Evolutionary conservation across 768 basidiomycete species (phyloP).

Genomic region (Psilocybe cubensis): DNA sequence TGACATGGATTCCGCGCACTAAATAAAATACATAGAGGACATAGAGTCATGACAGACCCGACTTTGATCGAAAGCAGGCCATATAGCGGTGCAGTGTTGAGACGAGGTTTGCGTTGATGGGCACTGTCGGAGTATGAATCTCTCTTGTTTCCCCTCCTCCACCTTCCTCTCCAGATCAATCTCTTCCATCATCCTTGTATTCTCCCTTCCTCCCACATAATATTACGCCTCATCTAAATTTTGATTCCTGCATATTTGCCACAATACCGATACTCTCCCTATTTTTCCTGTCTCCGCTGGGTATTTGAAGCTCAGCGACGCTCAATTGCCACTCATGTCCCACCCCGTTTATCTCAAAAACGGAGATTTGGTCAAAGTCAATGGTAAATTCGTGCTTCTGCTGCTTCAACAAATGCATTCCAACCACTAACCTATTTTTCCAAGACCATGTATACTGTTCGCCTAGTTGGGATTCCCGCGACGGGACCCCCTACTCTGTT

Average conservation of each 20-base stretch:
- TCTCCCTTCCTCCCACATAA: slow-evolving; percentile 20
- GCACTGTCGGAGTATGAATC: slow-evolving; percentile 48
- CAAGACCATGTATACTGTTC: slow-evolving; percentile 98
- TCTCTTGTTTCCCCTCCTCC: slow-evolving; percentile 43
- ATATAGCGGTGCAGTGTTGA: slow-evolving; percentile 3
- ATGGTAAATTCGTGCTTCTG: slow-evolving; percentile 59
- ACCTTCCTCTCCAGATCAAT: slow-evolving; percentile 36
- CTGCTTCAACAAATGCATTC: slow-evolving; percentile 13
- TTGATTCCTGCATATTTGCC: slow-evolving; percentile 20
- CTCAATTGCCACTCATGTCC: slow-evolving; percentile 35
- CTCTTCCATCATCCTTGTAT: slow-evolving; percentile 23
- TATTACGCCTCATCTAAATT: slow-evolving; percentile 24
- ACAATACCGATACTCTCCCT: slow-evolving; percentile 22
- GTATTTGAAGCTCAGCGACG: slow-evolving; percentile 33
- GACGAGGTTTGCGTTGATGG: slow-evolving; percentile 23
- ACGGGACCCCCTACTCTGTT: slow-evolving; percentile 94
- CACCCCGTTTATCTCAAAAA: slow-evolving; percentile 73
- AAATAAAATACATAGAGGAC: neutral
- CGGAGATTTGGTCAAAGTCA: slow-evolving; percentile 83
- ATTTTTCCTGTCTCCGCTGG: slow-evolving; percentile 34
- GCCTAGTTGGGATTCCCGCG: slow-evolving; percentile 88
- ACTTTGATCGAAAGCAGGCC: neutral
- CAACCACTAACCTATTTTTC: slow-evolving; percentile 38
- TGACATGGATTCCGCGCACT: neutral
- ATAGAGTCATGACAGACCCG: neutral